Evolutionary conservation across 768 basidiomycete species (phyloP), one percentile per base, ranked within the genome.

Genomic region (Crucibulum laeve): DNA sequence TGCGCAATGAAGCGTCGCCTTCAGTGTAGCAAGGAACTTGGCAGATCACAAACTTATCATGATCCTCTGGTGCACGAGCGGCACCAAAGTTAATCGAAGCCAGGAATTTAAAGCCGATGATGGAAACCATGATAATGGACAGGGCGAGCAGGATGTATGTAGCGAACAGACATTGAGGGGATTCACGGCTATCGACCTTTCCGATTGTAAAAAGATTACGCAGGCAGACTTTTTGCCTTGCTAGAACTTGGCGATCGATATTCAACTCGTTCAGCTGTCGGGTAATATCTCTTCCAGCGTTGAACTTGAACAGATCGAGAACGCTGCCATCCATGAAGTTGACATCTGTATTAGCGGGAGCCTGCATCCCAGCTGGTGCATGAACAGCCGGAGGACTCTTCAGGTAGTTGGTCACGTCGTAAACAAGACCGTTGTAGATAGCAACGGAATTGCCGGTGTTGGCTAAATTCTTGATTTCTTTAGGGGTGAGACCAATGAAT

Each of bases 11-110:
- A 11, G 70, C 60, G 49, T 93, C 87, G 50, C 93, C 95, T 73
- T 98, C 95, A 2, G 95, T 98, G 61, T 98, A 98, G 77, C 95
- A 97, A 22, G 95, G 95, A 0, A 98, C 92, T 58, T 98, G 95
- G 60, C 94, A 97, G 54, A 95, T 91, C 50, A 96, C 87, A 53
- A 96, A 95, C 66, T 96, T 95, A 71, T 96, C 92, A 59, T 93
- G 91, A 54, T 93, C 88, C 64, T 95, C 93, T 0, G 92, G 93
- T 4, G 88, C 87, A 44, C 91, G 80, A 14, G 80, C 62, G 3
- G 84, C 67, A 37, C 80, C 79, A 58, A 96, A 91, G 64, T 90
- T 86, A 61, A 95, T 73, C 0, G 91, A 91, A 1, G 91, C 90
- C 48, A 96, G 67, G 71, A 95, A 95, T 67, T 95, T 97, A 84